These are phyloP conservation scores for Solanum tarijense DNA, from an alignment of 257 asterid species.

Conservation along the genomic window DNA sequence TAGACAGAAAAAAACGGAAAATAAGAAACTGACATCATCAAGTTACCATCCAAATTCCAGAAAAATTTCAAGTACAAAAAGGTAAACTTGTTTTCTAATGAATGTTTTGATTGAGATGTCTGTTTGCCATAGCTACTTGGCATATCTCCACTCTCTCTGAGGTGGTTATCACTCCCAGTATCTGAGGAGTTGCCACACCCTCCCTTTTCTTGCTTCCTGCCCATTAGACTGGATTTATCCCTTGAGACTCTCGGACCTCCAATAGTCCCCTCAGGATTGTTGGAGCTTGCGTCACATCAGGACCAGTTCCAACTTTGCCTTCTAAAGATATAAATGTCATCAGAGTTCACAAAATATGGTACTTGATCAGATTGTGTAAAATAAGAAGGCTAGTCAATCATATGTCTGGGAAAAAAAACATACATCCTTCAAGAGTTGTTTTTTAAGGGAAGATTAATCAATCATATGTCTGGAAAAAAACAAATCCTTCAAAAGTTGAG, in stretches of 20 bases:
- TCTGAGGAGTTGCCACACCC: conserved; percentile 2
- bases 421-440: background rate
- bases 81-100: conserved; percentile 48
- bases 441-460: background rate
- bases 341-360: background rate
- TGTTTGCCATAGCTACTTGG: conserved; percentile 13
- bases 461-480: background rate
- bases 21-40: background rate
- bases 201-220: conserved; percentile 22
- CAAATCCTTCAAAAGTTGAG: background rate
- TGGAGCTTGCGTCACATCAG: background rate
- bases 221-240: conserved; percentile 17
- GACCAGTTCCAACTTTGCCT: background rate
- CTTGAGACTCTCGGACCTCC: background rate
- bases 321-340: background rate
- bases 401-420: background rate
- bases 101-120: conserved; percentile 24
- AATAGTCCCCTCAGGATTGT: background rate
- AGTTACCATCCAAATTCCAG: background rate
- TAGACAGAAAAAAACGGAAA: background rate
- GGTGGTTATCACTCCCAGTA: conserved; percentile 1
- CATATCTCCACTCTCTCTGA: conserved; percentile 23
- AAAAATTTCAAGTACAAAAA: background rate
- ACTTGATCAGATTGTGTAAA: background rate
- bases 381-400: background rate